These are phyloP conservation scores for Thalassiosira hispida DNA, from an alignment of 352 stramenopile species.

Conservation along the genomic window DNA sequence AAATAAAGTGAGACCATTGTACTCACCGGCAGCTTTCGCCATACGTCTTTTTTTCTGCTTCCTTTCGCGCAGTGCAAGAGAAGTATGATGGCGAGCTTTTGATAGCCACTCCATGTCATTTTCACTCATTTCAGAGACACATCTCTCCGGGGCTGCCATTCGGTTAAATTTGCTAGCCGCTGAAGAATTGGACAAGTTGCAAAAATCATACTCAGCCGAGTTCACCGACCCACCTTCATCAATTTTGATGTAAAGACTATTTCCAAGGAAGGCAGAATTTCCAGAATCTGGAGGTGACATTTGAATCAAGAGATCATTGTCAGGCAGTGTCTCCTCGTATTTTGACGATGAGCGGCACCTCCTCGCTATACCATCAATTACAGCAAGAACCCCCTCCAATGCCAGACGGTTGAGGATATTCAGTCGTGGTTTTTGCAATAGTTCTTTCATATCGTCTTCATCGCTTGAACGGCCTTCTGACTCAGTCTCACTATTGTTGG, in stretches of 20 bases:
- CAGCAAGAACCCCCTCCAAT: conserved; percentile 91
- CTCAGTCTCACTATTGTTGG: conserved; percentile 7
- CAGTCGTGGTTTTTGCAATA: conserved; percentile 48
- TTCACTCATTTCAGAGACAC: conserved; percentile 41
- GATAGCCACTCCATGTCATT: conserved; percentile 29
- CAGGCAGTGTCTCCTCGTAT: conserved; percentile 2
- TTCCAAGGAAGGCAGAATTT: conserved; percentile 37
- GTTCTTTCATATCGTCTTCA: conserved; percentile 11
- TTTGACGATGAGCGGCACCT: conserved; percentile 56
- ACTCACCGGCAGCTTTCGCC: conserved; percentile 27
- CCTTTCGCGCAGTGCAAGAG: conserved; percentile 41
- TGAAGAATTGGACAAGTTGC: conserved; percentile 30
- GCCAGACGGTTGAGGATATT: conserved; percentile 87
- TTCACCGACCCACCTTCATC: conserved; percentile 4
- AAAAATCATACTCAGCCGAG: conserved; percentile 38
- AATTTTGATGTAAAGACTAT: conserved; percentile 21
- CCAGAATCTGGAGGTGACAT: conserved; percentile 38
- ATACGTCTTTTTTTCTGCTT: conserved; percentile 57
- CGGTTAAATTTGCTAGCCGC: neutral
- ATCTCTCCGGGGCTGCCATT: conserved; percentile 9
- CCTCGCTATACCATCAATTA: conserved; percentile 92
- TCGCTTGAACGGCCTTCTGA: conserved; percentile 5
- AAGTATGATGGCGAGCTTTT: conserved; percentile 28
- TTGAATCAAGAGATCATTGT: conserved; percentile 16
- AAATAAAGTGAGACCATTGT: neutral